These are phyloP conservation scores for Wickerhamiella nectarea DNA, from an alignment of 805 yeast genomes.

Conservation along the genomic window DNA sequence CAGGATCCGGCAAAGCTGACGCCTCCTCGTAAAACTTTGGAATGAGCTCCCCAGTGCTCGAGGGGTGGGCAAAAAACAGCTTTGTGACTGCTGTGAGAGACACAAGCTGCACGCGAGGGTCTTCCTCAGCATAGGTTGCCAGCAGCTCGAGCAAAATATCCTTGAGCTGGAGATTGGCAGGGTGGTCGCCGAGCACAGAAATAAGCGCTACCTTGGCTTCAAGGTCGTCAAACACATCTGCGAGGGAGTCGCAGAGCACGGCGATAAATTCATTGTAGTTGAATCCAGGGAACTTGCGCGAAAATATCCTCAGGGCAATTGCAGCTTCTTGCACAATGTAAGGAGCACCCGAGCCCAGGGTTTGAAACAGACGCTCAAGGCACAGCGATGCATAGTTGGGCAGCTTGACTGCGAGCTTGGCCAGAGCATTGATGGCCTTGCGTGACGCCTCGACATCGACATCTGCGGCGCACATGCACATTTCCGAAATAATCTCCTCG, in stretches of 20 bases:
- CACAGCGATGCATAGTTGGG: constrained; percentile 49
- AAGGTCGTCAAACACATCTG: constrained; percentile 49
- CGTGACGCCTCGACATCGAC: constrained; percentile 76
- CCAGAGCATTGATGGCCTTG: constrained; percentile 79
- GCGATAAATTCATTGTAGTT: constrained; percentile 30
- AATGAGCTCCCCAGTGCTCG: constrained; percentile 41
- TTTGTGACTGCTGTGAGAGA: constrained; percentile 63
- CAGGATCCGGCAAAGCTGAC: constrained; percentile 71
- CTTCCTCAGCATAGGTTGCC: constrained; percentile 43
- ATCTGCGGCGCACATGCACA: constrained; percentile 78
- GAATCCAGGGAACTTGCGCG: constrained; percentile 57
- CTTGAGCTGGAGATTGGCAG: constrained; percentile 34
- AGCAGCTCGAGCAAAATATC: constrained; percentile 33
- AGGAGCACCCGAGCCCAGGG: constrained; percentile 51
- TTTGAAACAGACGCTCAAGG: constrained; percentile 44
- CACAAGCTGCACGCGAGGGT: constrained; percentile 60
- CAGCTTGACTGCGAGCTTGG: constrained; percentile 72
- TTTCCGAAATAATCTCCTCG: constrained; percentile 50
- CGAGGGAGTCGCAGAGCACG: constrained; percentile 32
- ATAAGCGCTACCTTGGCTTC: constrained; percentile 66
- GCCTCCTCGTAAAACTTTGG: constrained; percentile 48
- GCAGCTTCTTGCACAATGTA: constrained; percentile 71
- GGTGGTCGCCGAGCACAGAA: constrained; percentile 75
- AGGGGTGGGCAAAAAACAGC: constrained; percentile 45
- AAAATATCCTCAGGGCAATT: constrained; percentile 59